Base-by-base conservation (phyloP, 345 rosid genomes). In the Arabidopsis suecica region DNA sequence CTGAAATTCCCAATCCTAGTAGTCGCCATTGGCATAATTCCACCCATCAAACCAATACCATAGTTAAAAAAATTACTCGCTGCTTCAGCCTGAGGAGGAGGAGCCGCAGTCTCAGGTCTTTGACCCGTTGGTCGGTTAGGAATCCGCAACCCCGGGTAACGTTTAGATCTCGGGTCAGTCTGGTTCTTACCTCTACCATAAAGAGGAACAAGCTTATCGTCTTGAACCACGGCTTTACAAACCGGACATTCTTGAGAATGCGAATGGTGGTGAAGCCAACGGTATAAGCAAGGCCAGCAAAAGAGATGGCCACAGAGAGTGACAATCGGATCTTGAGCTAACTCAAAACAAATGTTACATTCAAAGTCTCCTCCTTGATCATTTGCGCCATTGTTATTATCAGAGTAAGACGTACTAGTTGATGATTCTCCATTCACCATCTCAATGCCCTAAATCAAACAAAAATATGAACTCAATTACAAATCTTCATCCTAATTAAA, bases 271-370 rank as follows among this genome's bases (percentile, higher is more conserved):
- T 82, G 85, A 22, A 92, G 82, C 98, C 99, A 95, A 47, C 88
- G 83, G 76, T 89, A 93, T 3, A 95, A 76, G 40, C 98, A 95
- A 30, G 99, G 97, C 98, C 97, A 95, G 20, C 98, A 95, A 64
- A 77, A 93, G 67, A 95, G 95, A 40, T 95, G 97, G 11, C 98
- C 96, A 41, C 99, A 95, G 25, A 89, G 91, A 9, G 98, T 95
- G 9, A 90, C 88, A 12, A 90, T 86, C 0, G 97, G 94, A 74
- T 95, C 99, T 73, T 86, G 93, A 63, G 98, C 96, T 73, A 91
- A 73, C 50, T 95, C 99, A 1, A 95, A 91, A 79, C 96, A 95
- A 47, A 95, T 95, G 79, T 95, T 95, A 85, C 99, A 95, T 71
- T 95, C 97, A 32, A 91, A 94, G 82, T 87, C 91, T 4, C 87